Base-by-base conservation (phyloP, 805 yeast species). In the Yamadazyma sp. region DNA sequence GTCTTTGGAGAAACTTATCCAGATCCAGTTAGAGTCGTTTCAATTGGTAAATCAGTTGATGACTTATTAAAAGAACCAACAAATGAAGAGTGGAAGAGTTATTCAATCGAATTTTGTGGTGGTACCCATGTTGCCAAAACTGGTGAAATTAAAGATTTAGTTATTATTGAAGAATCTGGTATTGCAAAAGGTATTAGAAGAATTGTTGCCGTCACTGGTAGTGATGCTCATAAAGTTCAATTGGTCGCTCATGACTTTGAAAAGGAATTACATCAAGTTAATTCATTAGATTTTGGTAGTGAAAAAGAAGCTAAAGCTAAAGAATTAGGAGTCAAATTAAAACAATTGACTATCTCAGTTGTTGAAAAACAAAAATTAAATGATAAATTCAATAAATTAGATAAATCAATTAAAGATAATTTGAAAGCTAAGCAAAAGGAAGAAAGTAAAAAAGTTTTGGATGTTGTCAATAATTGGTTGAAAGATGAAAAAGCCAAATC, bases 1-100 rank as follows among this genome's bases (percentile, higher is more conserved):
- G 98, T 93, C 27, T 93, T 93, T 53, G 98, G 98, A 55, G 99
- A 93, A 71, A 87, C 96, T 3, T 93, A 93, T 57, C 99, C 99
- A 27, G 97, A 93, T 57, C 99, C 98, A 24, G 99, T 93, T 15
- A 81, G 98, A 60, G 98, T 93, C 49, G 97, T 93, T 31, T 86
- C 96, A 20, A 85, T 93, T 54, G 99, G 99, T 55, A 82, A 76
- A 26, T 80, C 96, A 30, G 88, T 93, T 28, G 88, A 85, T 17
- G 93, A 84, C 10, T 69, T 93, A 48, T 59, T 91, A 47, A 70
- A 72, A 5, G 70, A 80, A 50, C 96, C 97, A 48, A 50, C 67
- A 19, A 84, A 76, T 55, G 66, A 68, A 33, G 77, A 86, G 53
- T 93, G 98, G 98, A 65, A 60, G 51, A 66, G 75, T 27, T 70